Evolutionary conservation across 768 basidiomycete species (phyloP), one percentile per base, ranked within the genome.

Genomic region (Lentinula edodes): DNA sequence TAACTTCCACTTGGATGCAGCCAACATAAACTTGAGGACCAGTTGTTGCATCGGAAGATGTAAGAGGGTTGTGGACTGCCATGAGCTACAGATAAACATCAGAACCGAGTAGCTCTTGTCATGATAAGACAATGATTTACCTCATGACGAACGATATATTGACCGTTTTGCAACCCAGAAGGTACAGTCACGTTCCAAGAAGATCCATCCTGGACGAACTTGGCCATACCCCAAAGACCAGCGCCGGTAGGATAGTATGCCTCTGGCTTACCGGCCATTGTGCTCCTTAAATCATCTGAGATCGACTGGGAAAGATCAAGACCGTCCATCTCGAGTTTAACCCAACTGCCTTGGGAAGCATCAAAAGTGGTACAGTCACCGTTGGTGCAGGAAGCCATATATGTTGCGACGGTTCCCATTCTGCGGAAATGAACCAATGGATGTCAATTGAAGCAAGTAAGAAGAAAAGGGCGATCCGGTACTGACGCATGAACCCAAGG

Each of bases 401-500:
- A 69, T 46, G 67, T 65, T 38, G 65, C 61, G 16, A 67, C 63
- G 34, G 67, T 66, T 12, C 66, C 68, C 66, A 69, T 69, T 15
- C 68, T 69, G 48, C 3, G 12, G 12, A 39, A 34, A 28, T 13
- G 15, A n/a, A 3, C 13, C 52, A 58, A 43, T 18, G 56, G 6
- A 42, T 56, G 2, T 15, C 36, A 34, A 32, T 20, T 13, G 16
- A 18, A 15, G 39, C 9, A 20, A 45, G 16, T 9, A 28, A 6
- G 5, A 23, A 56, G 36, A 13, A 38, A 3, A 28, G 28, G 28
- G 1, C 3, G 28, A 28, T 28, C 2, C 28, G 28, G 28, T 28
- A 58, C 68, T 58, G 23, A 69, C 68, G 68, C 68, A 43, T 69
- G 68, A 23, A 69, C 66, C 68, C 68, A 69, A 48, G 68, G 67